Evolutionary conservation across 2,329 filamentous ascomycete genomes (phyloP).

Genomic region (Monilinia laxa): DNA sequence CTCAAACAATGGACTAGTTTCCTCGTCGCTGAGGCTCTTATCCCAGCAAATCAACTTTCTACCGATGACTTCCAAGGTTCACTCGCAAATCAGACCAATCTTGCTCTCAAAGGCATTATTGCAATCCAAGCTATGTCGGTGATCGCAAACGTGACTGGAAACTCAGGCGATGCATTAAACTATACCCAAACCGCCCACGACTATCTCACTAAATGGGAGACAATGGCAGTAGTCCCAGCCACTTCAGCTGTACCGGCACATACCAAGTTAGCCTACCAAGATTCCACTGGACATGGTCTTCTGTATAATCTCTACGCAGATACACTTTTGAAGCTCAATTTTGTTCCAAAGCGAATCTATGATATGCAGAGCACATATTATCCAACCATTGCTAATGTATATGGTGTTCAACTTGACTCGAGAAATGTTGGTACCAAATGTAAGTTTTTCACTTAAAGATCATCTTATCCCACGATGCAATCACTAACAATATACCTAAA

Average conservation of each 20-base stretch:
- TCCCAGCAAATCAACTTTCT: slow-evolving; percentile 73
- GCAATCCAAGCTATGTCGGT: slow-evolving; percentile 79
- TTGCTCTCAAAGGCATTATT: slow-evolving; percentile 81
- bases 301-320: slow-evolving; percentile 87
- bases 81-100: slow-evolving; percentile 75
- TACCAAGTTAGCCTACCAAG: slow-evolving; percentile 77
- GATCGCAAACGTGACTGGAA: slow-evolving; percentile 61
- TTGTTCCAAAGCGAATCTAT: slow-evolving; percentile 75
- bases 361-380: slow-evolving; percentile 78
- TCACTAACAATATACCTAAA: not conserved
- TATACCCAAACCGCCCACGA: slow-evolving; percentile 62
- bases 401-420: slow-evolving; percentile 79
- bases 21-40: slow-evolving; percentile 69
- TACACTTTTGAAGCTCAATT: slow-evolving; percentile 70
- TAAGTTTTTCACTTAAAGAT: slow-evolving; percentile 12
- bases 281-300: slow-evolving; percentile 47
- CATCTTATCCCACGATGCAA: not conserved
- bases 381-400: slow-evolving; percentile 66
- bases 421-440: slow-evolving; percentile 80
- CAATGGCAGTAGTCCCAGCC: slow-evolving; percentile 66
- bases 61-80: slow-evolving; percentile 85
- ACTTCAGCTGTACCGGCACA: slow-evolving; percentile 54
- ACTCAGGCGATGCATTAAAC: slow-evolving; percentile 55
- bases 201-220: slow-evolving; percentile 74
- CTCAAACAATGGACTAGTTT: slow-evolving; percentile 80